phyloP scores from a whole-genome alignment of 805 yeast genomes.

The Ogataea naganishii region DNA sequence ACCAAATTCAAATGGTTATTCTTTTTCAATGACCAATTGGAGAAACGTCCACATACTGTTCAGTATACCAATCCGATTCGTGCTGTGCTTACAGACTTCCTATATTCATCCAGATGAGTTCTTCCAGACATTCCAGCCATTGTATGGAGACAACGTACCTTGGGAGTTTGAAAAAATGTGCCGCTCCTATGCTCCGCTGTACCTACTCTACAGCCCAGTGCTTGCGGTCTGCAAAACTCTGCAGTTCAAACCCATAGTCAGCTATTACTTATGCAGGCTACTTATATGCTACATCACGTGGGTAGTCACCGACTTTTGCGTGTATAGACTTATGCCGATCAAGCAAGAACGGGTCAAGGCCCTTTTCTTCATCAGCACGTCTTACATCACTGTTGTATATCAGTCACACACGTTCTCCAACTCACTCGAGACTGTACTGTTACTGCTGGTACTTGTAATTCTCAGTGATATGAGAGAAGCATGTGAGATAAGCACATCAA shows the following conservation, averaged over 20 bases:
- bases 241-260: conserved; percentile 32
- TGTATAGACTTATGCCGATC: conserved; percentile 22
- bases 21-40: conserved; percentile 29
- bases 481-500: conserved; percentile 7
- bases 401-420: conserved; percentile 91
- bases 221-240: conserved; percentile 28
- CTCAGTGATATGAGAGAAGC: conserved; percentile 27
- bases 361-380: conserved; percentile 39
- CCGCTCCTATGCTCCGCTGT: conserved; percentile 63
- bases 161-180: conserved; percentile 83
- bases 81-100: conserved; percentile 59
- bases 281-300: conserved; percentile 27
- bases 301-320: conserved; percentile 22
- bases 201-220: conserved; percentile 63
- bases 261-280: conserved; percentile 47
- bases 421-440: conserved; percentile 59
- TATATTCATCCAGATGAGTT: conserved; percentile 98
- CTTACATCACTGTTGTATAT: conserved; percentile 66
- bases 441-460: conserved; percentile 41
- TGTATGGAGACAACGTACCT: conserved; percentile 48
- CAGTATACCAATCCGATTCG: conserved; percentile 39
- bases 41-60: conserved; percentile 33
- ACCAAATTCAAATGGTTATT: too few relatives aligned
- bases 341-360: conserved; percentile 30
- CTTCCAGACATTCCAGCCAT: conserved; percentile 79